Percentiles rank a stretch among this genome's conserved stretches.
These are phyloP conservation scores for Cornus suecica DNA, from an alignment of 148 eudicot species.

Conservation along the genomic window DNA sequence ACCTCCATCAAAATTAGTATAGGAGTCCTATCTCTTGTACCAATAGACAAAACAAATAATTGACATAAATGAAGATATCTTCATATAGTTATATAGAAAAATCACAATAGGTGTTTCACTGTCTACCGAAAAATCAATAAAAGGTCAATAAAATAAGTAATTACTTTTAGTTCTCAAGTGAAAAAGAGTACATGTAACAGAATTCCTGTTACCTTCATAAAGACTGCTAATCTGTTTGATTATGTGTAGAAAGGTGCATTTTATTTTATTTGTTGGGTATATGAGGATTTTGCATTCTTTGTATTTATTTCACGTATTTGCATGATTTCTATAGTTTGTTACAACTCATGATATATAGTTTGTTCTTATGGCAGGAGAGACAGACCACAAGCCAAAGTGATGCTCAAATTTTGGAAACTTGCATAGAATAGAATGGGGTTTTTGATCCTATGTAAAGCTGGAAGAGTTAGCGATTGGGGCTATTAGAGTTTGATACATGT, in stretches of 20 bases:
- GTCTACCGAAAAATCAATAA: neutral
- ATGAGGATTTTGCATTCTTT: neutral
- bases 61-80: neutral
- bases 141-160: too few relatives aligned
- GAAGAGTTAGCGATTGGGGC: neutral
- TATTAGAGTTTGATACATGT: constrained; percentile 1
- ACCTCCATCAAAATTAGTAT: neutral
- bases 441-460: neutral
- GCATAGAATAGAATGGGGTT: neutral
- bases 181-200: neutral
- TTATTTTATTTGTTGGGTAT: too few relatives aligned
- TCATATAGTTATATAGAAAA: neutral
- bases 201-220: neutral
- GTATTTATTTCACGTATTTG: neutral
- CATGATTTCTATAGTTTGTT: too few relatives aligned
- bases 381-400: neutral
- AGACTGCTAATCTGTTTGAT: neutral
- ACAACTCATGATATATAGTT: neutral
- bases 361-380: constrained; percentile 14
- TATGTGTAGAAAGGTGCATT: neutral
- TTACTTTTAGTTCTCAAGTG: too few relatives aligned
- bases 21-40: neutral
- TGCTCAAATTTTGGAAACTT: neutral
- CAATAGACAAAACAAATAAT: neutral
- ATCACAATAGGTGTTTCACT: neutral